Evolutionary conservation across 1,284 basidiomycete genomes (phyloP), one percentile per base, ranked within the genome.

Genomic region (Rhodotorula sp.): DNA sequence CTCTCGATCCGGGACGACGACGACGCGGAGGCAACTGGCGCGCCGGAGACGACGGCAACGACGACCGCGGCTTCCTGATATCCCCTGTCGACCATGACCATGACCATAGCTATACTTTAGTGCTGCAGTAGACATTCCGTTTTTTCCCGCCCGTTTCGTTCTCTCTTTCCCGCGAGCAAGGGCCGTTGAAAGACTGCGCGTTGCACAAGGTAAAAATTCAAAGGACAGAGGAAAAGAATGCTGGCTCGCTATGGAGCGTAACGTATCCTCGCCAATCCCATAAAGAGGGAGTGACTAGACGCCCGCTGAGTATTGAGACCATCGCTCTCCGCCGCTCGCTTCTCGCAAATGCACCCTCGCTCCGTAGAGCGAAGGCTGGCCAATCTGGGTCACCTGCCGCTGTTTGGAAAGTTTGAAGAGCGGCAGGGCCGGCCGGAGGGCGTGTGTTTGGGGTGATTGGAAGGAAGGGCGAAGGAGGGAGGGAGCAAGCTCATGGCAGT

Each of bases 261-360:
- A 20, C 47, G 57, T 57, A 26, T 62, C 66, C 66, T 67, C 61
- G 54, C 67, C 54, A 15, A 29, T 16, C 58, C 18, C 26, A 2
- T 15, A 16, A 16, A 21, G 23, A 26, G 20, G 15, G n/a, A 5
- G 5, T 20, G 16, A 47, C 57, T 67, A 52, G 48, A 62, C 57
- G 70, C 23, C 64, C 64, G 66, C 56, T 68, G 67, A 68, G 70
- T 62, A 58, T 29, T 61, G 60, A 43, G 63, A 65, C 70, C 70
- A 71, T 71, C 70, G 70, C 70, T 46, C 70, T 68, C 2, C 63
- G 66, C 70, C 57, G 18, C 62, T 61, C 51, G 26, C 47, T 52
- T 57, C 56, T 2, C 29, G 26, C 20, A 20, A 49, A 29, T 31
- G 39, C 51, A 26, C 31, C 60, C 51, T 34, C 58, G 58, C 34